These are phyloP conservation scores for Botrytis medusae DNA, from an alignment of 2,329 filamentous ascomycete species.

Conservation along the genomic window DNA sequence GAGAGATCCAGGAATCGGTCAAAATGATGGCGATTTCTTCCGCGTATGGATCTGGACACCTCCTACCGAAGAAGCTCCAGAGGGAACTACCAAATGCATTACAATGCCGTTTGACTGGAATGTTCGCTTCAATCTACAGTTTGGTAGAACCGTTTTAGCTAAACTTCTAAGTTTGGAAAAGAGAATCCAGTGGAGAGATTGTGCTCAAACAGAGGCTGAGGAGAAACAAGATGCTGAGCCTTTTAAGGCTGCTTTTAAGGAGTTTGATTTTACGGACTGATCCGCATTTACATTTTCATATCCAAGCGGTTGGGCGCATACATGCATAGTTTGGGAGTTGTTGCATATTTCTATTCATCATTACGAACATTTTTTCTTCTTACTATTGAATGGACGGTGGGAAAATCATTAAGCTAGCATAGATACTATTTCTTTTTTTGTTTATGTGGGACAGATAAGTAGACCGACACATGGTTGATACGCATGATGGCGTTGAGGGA, in stretches of 20 bases:
- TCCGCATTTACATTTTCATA: background rate
- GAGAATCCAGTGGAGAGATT: slow-evolving; percentile 82
- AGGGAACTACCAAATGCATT: slow-evolving; percentile 60
- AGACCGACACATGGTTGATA: background rate
- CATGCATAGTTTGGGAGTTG: background rate
- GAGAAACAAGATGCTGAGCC: slow-evolving; percentile 75
- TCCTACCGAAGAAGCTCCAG: slow-evolving; percentile 46
- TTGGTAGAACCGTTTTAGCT: slow-evolving; percentile 81
- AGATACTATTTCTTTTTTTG: background rate
- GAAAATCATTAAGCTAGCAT: background rate
- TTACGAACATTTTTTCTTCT: background rate
- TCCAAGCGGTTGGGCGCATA: background rate
- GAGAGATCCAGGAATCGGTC: slow-evolving; percentile 51
- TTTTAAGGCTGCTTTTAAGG: slow-evolving; percentile 79
- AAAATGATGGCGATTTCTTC: slow-evolving; percentile 68
- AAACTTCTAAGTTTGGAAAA: slow-evolving; percentile 80
- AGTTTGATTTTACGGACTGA: slow-evolving; percentile 69
- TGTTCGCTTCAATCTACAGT: slow-evolving; percentile 85
- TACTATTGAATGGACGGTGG: no score
- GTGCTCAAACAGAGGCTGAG: slow-evolving; percentile 72
- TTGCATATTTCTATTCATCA: background rate
- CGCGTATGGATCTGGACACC: slow-evolving; percentile 75
- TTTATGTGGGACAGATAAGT: no score
- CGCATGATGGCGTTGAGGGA: background rate
- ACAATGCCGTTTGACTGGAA: slow-evolving; percentile 71